phyloP scores from a whole-genome alignment of 352 stramenopile species.

The Globisporangium heterothallicum region DNA sequence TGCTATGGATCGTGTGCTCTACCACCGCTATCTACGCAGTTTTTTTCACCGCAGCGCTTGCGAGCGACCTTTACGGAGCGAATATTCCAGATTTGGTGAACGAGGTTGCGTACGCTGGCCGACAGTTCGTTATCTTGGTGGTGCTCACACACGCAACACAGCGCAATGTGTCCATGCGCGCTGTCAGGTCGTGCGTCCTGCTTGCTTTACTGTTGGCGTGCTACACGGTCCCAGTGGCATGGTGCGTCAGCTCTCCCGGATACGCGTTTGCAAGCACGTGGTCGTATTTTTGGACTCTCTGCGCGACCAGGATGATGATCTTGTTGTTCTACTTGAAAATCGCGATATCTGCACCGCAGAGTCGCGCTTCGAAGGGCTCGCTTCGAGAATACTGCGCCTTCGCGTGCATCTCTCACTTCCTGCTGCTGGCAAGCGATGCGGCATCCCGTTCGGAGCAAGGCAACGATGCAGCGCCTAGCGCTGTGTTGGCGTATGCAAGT shows the following conservation, averaged over 20 bases:
- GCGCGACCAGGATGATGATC: constrained; percentile 7
- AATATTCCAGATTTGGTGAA: constrained; percentile 12
- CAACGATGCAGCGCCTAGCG: background rate
- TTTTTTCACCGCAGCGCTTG: constrained; percentile 14
- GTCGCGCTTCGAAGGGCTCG: constrained; percentile 13
- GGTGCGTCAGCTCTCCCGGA: constrained; percentile 2
- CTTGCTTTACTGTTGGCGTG: constrained; percentile 20
- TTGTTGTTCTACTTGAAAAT: constrained; percentile 21
- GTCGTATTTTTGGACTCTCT: constrained; percentile 12
- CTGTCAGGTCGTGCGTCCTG: constrained; percentile 19
- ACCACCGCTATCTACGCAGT: constrained; percentile 17
- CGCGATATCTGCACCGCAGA: constrained; percentile 8
- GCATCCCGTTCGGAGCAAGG: background rate
- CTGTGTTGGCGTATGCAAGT: background rate
- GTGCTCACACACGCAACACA: constrained; percentile 34
- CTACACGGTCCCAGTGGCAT: constrained; percentile 21
- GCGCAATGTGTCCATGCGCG: constrained; percentile 26
- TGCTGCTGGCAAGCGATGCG: background rate
- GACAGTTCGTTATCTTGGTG: constrained; percentile 33
- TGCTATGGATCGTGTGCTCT: constrained; percentile 25
- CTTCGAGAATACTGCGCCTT: constrained; percentile 22
- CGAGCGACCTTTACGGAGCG: constrained; percentile 2
- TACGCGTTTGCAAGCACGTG: constrained; percentile 2
- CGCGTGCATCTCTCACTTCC: constrained; percentile 18
- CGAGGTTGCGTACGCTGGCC: constrained; percentile 27